Evolutionary conservation across 192 early-diverging fungal species (phyloP).

Genomic region (Mortierella alpina): DNA sequence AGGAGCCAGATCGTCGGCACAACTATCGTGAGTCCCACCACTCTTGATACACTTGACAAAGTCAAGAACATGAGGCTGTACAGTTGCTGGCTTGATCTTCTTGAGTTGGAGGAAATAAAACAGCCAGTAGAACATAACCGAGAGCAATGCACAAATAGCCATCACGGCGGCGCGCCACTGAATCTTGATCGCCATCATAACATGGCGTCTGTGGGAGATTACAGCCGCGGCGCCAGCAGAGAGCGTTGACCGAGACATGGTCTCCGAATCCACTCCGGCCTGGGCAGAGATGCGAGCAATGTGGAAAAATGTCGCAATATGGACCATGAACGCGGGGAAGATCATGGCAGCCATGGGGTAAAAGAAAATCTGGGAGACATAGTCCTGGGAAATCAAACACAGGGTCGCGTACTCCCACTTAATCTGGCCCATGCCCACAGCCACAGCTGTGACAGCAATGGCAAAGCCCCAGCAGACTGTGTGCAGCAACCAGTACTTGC

Average conservation of each 20-base stretch:
- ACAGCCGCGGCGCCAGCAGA: conserved; percentile 32
- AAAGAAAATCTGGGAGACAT: conserved; percentile 58
- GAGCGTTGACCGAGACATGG: conserved; percentile 42
- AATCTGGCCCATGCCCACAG: conserved; percentile 53
- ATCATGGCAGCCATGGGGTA: conserved; percentile 64
- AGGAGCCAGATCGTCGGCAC: conserved; percentile 35
- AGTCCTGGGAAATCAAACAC: conserved; percentile 58
- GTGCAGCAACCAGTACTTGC: conserved; percentile 54
- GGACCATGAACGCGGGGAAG: conserved; percentile 59
- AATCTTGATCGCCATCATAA: conserved; percentile 61
- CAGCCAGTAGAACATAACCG: conserved; percentile 66
- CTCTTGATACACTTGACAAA: conserved; percentile 56
- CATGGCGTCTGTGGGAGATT: conserved; percentile 55
- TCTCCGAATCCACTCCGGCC: conserved; percentile 42
- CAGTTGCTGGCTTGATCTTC: conserved; percentile 25
- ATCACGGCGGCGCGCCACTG: conserved; percentile 67
- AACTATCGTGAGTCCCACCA: conserved; percentile 49
- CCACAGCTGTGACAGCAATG: conserved; percentile 40
- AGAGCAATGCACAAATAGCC: conserved; percentile 48
- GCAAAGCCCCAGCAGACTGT: conserved; percentile 63
- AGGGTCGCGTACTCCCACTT: conserved; percentile 62
- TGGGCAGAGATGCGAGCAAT: conserved; percentile 56
- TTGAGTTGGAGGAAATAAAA: conserved; percentile 61
- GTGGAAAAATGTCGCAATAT: conserved; percentile 61
- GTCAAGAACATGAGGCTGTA: conserved; percentile 4